phyloP scores from a whole-genome alignment of 2,329 filamentous ascomycete species.

The Anthostomella pinea region DNA sequence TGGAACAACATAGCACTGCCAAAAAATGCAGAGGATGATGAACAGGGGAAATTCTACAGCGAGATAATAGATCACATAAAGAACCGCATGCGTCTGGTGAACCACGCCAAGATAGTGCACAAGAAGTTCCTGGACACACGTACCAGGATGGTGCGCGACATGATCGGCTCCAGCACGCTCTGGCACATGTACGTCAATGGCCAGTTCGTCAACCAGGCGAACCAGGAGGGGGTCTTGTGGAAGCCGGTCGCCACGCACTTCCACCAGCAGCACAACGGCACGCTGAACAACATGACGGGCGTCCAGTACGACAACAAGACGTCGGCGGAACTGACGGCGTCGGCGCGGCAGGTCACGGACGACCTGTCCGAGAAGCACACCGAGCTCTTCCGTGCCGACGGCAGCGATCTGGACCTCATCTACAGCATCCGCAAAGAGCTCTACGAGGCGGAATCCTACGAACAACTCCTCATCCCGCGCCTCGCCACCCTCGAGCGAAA shows the following conservation, averaged over 20 bases:
- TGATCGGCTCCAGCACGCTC: not conserved
- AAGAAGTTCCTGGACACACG: slow-evolving; percentile 1
- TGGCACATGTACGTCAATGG: slow-evolving; percentile 2
- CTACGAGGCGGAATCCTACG: not conserved
- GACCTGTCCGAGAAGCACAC: slow-evolving; percentile 5
- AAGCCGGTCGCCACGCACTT: not conserved
- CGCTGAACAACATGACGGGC: too few species aligned
- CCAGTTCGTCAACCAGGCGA: not conserved
- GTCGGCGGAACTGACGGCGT: not conserved
- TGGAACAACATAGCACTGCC: too few species aligned
- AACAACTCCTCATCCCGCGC: not conserved
- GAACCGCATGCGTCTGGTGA: too few species aligned
- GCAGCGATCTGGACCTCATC: slow-evolving; percentile 1
- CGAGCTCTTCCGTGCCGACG: slow-evolving; percentile 2
- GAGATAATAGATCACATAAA: too few species aligned
- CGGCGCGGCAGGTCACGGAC: not conserved
- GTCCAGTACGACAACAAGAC: not conserved
- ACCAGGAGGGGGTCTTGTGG: not conserved
- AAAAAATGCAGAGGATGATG: too few species aligned
- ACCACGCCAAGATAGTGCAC: not conserved
- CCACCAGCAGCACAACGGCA: not conserved
- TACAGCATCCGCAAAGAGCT: not conserved
- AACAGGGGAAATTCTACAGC: too few species aligned
- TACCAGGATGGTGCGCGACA: not conserved
- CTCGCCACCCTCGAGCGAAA: too few species aligned